Conservation (phyloP, 345 rosid genomes). For the Citrus medica region DNA sequence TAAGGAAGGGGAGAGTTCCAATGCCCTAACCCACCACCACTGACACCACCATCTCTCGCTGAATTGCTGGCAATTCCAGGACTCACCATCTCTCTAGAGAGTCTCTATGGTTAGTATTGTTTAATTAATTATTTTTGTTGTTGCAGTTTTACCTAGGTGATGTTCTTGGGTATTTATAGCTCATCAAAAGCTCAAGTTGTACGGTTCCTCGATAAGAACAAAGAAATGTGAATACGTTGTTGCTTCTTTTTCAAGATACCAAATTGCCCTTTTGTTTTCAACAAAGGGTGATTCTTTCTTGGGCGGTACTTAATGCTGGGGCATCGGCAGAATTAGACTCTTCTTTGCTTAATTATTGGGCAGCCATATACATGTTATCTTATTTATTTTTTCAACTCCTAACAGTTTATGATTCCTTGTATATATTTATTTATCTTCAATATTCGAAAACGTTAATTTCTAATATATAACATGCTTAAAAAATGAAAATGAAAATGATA, state of each 20-base stretch:
- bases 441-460: too few relatives aligned
- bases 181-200: neutral
- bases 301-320: conserved; percentile 25
- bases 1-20: conserved; percentile 48
- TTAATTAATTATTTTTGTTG: neutral
- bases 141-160: neutral
- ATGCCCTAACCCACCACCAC: conserved; percentile 18
- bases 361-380: neutral
- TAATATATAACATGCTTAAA: too few relatives aligned
- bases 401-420: neutral
- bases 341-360: conserved; percentile 9
- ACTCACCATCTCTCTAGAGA: conserved; percentile 22
- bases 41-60: neutral
- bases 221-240: neutral
- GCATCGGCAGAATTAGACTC: conserved; percentile 11
- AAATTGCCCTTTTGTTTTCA: conserved; percentile 25
- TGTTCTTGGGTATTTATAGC: conserved; percentile 26
- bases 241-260: conserved; percentile 22
- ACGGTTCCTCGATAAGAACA: conserved; percentile 26
- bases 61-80: conserved; percentile 32
- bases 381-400: neutral
- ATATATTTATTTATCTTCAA: too few relatives aligned
- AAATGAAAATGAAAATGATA: too few relatives aligned
- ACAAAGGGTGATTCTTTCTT: conserved; percentile 38
- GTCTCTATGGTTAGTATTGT: neutral